Evolutionary conservation across 202 grass and related monocot species (phyloP), one percentile per base, ranked within the genome.

Genomic region (Panicum virgatum): DNA sequence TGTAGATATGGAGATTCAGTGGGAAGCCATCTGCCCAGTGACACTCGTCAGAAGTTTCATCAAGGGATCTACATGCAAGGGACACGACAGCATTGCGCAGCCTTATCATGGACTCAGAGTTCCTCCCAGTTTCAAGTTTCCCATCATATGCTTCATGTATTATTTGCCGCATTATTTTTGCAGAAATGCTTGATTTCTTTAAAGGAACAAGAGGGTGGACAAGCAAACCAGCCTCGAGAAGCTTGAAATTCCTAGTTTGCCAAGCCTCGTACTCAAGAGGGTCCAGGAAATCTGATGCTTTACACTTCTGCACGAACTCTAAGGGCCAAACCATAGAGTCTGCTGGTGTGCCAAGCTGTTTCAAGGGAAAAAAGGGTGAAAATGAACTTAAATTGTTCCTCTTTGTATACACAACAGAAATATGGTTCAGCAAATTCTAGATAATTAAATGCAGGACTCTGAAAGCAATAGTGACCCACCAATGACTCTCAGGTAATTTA

Each of bases 11-110:
- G 38, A 98, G 80, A 90, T 98, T 98, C 69, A 98, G 65, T 13
- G 96, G 92, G 84, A 89, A 93, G 42, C 96, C 96, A 91, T 95
- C 96, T 27, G 87, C 92, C 96, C 96, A 98, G 73, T 98, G 96
- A 44, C 87, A 95, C 70, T 66, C 84, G 74, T 93, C 88, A 19
- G 87, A 88, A 80, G 73, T 86, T 77, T 84, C 90, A 66, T 81
- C 77, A 46, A 90, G 83, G 65, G 96, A 77, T 83, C 88, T 89
- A 51, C 34, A 70, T 20, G 92, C 86, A 65, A 98, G 88, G 15
- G 92, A 67, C 63, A 80, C 81, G 20, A 88, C 87, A 72, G 85
- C 64, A 62, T 69, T 91, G 51, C 74, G 70, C 57, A 93, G 47
- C 69, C 71, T 76, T 66, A 90, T 88, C 96, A 98, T 91, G 47